Percentiles rank a stretch among this genome's conserved stretches.
These are phyloP conservation scores for Globisporangium cystogenes DNA, from an alignment of 352 stramenopile species.

Conservation along the genomic window DNA sequence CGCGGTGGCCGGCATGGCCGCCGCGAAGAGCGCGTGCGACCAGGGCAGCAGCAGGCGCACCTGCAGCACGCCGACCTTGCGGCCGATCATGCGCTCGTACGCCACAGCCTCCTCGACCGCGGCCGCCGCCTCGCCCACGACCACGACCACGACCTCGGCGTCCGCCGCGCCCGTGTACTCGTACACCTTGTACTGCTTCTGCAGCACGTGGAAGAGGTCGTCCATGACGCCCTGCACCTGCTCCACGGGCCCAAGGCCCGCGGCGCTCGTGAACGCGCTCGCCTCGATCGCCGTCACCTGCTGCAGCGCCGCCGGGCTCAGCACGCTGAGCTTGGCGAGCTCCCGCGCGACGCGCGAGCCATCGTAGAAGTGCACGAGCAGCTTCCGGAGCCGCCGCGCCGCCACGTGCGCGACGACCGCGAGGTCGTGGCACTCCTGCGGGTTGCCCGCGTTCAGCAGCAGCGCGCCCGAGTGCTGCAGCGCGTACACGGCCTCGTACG, in stretches of 20 bases:
- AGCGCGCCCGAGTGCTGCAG: slow-evolving; percentile 66
- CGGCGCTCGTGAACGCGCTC: slow-evolving; percentile 4
- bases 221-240: slow-evolving; percentile 74
- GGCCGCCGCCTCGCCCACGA: slow-evolving; percentile 54
- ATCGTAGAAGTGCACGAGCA: slow-evolving; percentile 82
- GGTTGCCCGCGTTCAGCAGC: slow-evolving; percentile 59
- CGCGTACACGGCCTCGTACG: slow-evolving; percentile 61
- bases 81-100: slow-evolving; percentile 71
- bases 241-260: slow-evolving; percentile 33
- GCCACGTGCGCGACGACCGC: slow-evolving; percentile 72
- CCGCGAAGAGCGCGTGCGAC: slow-evolving; percentile 68
- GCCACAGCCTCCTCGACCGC: slow-evolving; percentile 53
- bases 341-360: slow-evolving; percentile 58
- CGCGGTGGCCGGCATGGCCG: slow-evolving; percentile 40
- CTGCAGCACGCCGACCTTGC: slow-evolving; percentile 74
- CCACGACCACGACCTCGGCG: slow-evolving; percentile 65
- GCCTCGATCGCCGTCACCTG: slow-evolving; percentile 29
- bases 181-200: slow-evolving; percentile 78
- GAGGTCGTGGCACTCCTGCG: slow-evolving; percentile 77
- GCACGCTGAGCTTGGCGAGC: slow-evolving; percentile 47
- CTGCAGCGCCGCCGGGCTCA: slow-evolving; percentile 48
- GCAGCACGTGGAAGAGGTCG: slow-evolving; percentile 63
- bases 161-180: slow-evolving; percentile 68
- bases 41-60: slow-evolving; percentile 68
- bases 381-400: slow-evolving; percentile 46